Percentiles rank a stretch among this genome's conserved stretches.
Conservation (phyloP, 2,329 filamentous ascomycete species). For the Aspergillus floridensis region DNA sequence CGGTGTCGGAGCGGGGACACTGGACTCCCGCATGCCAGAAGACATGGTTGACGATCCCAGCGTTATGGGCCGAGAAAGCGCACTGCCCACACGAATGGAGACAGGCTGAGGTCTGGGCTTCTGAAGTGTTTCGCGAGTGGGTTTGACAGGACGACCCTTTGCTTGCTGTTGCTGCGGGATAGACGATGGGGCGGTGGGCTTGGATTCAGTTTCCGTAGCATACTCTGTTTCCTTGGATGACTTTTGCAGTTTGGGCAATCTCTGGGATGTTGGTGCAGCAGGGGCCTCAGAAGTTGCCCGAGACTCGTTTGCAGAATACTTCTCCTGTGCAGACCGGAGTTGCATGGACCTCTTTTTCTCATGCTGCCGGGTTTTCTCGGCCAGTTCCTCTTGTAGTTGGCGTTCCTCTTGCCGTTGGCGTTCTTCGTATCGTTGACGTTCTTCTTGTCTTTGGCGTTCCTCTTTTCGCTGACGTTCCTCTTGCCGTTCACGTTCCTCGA, state of each 20-base stretch:
- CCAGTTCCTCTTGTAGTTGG: conserved; percentile 37
- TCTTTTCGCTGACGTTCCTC: too few species aligned
- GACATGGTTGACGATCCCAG: conserved; percentile 49
- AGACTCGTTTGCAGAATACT: conserved; percentile 32
- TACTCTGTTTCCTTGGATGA: conserved; percentile 33
- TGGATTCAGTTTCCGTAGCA: conserved; percentile 27
- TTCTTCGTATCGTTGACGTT: too few species aligned
- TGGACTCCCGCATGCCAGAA: conserved; percentile 56
- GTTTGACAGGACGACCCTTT: conserved; percentile 45
- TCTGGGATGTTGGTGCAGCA: conserved; percentile 25
- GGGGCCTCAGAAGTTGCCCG: conserved; percentile 19
- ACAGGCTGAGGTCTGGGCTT: conserved; percentile 49
- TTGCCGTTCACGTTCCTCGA: conserved; percentile 16
- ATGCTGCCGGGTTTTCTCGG: conserved; percentile 23
- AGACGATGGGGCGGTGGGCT: conserved; percentile 23
- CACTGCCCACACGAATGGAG: conserved; percentile 50
- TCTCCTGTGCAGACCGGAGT: conserved; percentile 33
- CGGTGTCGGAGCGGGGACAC: conserved; percentile 47
- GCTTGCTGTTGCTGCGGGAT: conserved; percentile 29
- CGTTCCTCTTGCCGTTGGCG: conserved; percentile 23
- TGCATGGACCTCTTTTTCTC: conserved; percentile 35
- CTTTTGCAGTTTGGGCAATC: conserved; percentile 28
- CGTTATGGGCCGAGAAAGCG: conserved; percentile 46
- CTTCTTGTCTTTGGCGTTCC: too few species aligned
- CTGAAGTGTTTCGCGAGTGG: conserved; percentile 42